Evolutionary conservation across 176 grass and related monocot genomes (phyloP), one percentile per base, ranked within the genome.

Genomic region (Metroxylon sagu): DNA sequence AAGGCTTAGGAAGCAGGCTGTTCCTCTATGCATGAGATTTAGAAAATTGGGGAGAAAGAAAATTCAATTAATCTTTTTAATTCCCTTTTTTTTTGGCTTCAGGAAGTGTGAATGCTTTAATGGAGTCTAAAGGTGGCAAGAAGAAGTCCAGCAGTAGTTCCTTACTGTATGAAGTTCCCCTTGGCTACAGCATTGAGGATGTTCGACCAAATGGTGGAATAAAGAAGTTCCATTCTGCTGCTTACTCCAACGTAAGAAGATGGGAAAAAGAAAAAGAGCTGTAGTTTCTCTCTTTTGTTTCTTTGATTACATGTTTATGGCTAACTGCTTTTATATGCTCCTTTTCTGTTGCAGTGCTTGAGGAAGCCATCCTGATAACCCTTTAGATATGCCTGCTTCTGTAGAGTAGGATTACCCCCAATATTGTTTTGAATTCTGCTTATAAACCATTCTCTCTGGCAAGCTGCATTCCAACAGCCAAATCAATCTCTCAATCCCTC

Each of bases 171-270:
- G 84, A 87, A 82, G 75, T 71, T 72, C 84, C 84, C 79, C 84
- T 87, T 16, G 84, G 84, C 29, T 87, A 87, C 79, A 79, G 79
- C 84, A 87, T 87, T 2, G 84, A 87, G 31, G 84, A 87, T 53
- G 25, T 87, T 68, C 84, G 79, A 70, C 84, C 84, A 5, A 75
- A 75, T 0, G 84, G 84, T 1, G 84, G 84, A 71, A 79, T 87
- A 66, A 82, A 87, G 84, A 87, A 87, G 62, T 87, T 87, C 58
- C 76, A 69, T 21, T 82, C 75, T 16, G 84, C 84, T 87, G 79
- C 84, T 68, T 87, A 87, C 79, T 87, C 79, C 2, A 79, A 87
- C 79, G 84, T 87, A 79, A 57, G 84, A 60, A 23, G 14, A 10
- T 63, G 28, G 62, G 28, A 4, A 5, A 53, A 54, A 23, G 21